phyloP scores from a whole-genome alignment of 2,329 filamentous ascomycete genomes.

The Ophiostoma fasciatum region DNA sequence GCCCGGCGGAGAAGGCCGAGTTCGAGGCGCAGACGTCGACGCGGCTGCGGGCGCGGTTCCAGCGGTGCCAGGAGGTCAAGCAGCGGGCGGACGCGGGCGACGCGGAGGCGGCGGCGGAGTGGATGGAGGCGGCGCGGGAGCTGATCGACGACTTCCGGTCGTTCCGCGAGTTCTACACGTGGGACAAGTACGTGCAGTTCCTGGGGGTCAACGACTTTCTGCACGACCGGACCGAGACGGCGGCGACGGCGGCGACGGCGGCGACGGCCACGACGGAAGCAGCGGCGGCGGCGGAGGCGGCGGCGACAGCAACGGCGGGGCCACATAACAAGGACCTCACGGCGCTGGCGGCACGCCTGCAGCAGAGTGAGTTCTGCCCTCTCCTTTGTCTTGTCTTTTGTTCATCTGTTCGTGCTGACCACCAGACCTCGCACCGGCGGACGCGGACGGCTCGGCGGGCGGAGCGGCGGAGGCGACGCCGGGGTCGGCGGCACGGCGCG shows the following conservation, averaged over 20 bases:
- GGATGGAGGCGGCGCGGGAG: constrained; percentile 44
- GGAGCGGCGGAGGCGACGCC: constrained; percentile 9
- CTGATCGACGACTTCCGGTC: constrained; percentile 50
- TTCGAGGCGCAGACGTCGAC: constrained; percentile 16
- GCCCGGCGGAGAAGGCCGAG: constrained; percentile 13
- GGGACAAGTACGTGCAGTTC: constrained; percentile 49
- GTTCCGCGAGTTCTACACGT: constrained; percentile 48
- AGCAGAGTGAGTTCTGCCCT: constrained; percentile 37
- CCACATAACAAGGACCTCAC: constrained; percentile 28
- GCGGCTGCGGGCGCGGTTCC: constrained; percentile 23
- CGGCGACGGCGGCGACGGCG: constrained; percentile 11
- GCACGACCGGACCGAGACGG: constrained; percentile 18
- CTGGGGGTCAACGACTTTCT: constrained; percentile 27
- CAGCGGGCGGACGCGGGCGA: constrained; percentile 20
- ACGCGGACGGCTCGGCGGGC: constrained; percentile 15
- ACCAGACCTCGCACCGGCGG: constrained; percentile 21
- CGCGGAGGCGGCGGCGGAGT: constrained; percentile 29
- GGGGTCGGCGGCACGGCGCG: constrained; percentile 17
- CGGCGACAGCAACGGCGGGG: constrained; percentile 2
- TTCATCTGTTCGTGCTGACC: neutral
- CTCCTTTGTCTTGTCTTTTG: neutral
- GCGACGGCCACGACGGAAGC: neutral
- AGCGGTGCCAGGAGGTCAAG: constrained; percentile 27
- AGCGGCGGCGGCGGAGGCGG: neutral
- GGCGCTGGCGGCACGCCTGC: constrained; percentile 40